Evolutionary conservation across 2,329 filamentous ascomycete genomes (phyloP), one percentile per base, ranked within the genome.

Genomic region (Diplodia sapinea): DNA sequence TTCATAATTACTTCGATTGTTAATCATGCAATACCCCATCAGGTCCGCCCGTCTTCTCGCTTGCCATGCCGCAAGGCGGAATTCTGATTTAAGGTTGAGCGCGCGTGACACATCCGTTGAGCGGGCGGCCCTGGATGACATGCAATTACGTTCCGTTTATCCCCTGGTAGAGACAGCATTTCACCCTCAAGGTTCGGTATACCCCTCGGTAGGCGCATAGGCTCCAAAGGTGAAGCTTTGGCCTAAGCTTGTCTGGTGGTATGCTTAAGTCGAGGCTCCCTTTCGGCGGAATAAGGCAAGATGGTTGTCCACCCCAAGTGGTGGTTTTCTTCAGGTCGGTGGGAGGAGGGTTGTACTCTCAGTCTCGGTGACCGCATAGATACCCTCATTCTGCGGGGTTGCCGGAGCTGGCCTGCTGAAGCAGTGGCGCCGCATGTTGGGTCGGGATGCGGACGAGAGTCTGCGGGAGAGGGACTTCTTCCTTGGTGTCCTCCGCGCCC

Each of bases 371-470:
- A 11, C 1, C 3, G 11, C 17, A 38, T 15, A 26, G 33, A 59
- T 23, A 20, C 64, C 40, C 59, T 78, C 76, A 79, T 55, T 78
- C 76, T 1, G 73, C 70, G 8, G 71, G 69, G 56, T 70, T 72
- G n/a, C 74, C 74, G 55, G 74, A 73, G 55, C 71, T 75, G 47
- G 73, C 69, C 61, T 79, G 78, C 65, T 77, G 73, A 23, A 78
- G 72, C 6, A 79, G 69, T 23, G 75, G 72, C 43, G 75, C 76
- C 2, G 78, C 79, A 72, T 94, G 91, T 72, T 94, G 90, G 17
- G 91, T 93, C 1, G 92, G 92, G 72, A 95, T 94, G 70, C 92
- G 88, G 43, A 96, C 92, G 17, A 96, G 84, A 20, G 92, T 94
- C 75, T 94, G 91, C 1, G 92, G 92, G 50, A 95, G 82, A 50